phyloP scores from a whole-genome alignment of 805 yeast genomes.

The Monosporozyma unispora region DNA sequence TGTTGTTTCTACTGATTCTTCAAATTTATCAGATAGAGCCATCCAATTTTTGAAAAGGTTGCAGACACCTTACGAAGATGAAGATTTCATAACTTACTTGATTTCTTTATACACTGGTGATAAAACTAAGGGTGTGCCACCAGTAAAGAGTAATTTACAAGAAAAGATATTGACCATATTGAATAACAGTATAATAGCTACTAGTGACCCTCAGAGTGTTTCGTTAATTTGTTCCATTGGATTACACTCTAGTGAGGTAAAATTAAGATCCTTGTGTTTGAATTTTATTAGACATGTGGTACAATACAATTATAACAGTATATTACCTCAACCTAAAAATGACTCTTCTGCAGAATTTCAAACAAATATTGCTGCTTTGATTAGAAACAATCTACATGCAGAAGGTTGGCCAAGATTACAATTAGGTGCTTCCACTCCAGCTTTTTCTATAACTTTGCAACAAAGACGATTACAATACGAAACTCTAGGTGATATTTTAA shows the following conservation, averaged over 20 bases:
- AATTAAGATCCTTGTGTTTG: constrained; percentile 48
- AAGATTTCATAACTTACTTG: constrained; percentile 35
- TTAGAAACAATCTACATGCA: constrained; percentile 42
- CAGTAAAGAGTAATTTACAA: constrained; percentile 46
- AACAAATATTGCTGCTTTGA: constrained; percentile 39
- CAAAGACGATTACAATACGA: constrained; percentile 67
- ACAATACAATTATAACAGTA: constrained; percentile 20
- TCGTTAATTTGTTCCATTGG: constrained; percentile 51
- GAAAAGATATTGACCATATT: constrained; percentile 46
- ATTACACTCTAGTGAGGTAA: constrained; percentile 42
- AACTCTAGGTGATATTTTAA: constrained; percentile 60
- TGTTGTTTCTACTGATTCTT: constrained; percentile 55
- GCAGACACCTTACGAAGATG: constrained; percentile 43
- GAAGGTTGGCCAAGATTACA: constrained; percentile 55
- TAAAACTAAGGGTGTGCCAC: constrained; percentile 34
- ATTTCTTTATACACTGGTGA: constrained; percentile 46
- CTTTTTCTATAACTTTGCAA: constrained; percentile 32
- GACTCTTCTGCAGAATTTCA: constrained; percentile 9
- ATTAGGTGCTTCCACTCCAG: constrained; percentile 25
- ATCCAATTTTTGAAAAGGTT: constrained; percentile 43
- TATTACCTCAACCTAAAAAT: constrained; percentile 6
- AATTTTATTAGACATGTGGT: constrained; percentile 58
- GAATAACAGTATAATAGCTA: constrained; percentile 44
- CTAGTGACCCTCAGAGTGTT: constrained; percentile 32
- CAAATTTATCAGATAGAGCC: constrained; percentile 47